A percentile compares a stretch with the other conserved stretches of the same genome.
Conservation (phyloP, 2,329 filamentous ascomycete species). For the Cordyceps pruinosa region DNA sequence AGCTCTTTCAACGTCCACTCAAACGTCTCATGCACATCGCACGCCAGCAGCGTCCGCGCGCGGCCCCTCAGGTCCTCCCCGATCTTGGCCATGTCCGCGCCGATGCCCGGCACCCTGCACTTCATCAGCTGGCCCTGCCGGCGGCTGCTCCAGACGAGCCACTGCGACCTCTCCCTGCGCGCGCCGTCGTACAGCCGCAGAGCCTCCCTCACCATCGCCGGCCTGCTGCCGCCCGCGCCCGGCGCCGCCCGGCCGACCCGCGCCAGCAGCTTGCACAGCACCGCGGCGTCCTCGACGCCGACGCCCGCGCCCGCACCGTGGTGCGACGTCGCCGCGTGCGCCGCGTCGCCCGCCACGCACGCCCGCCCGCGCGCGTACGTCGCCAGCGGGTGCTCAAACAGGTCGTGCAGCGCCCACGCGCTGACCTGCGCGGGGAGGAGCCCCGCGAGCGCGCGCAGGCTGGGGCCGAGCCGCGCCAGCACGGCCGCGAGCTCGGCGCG, state of each 20-base stretch:
- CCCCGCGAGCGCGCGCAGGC: background rate
- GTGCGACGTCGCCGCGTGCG: constrained; percentile 55
- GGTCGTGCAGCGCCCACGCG: constrained; percentile 41
- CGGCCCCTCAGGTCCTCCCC: background rate
- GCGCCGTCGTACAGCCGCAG: constrained; percentile 40
- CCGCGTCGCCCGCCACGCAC: constrained; percentile 53
- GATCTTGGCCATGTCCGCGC: background rate
- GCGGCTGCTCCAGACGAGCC: constrained; percentile 41
- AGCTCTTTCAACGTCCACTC: background rate
- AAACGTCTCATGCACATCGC: background rate
- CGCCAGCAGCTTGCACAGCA: constrained; percentile 39
- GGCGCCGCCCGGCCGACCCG: constrained; percentile 28
- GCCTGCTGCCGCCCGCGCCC: background rate
- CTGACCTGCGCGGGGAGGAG: background rate
- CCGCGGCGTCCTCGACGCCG: constrained; percentile 46
- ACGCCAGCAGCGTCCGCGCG: background rate
- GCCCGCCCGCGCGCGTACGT: constrained; percentile 36
- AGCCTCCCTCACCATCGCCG: background rate
- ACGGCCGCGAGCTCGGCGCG: background rate
- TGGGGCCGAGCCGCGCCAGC: background rate
- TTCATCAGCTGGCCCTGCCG: constrained; percentile 17
- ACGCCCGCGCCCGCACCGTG: constrained; percentile 53
- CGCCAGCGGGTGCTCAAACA: constrained; percentile 36
- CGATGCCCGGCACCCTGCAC: background rate
- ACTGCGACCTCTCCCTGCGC: constrained; percentile 41